Evolutionary conservation across 1,139 yeast species (phyloP), one percentile per base, ranked within the genome.

Genomic region (Citeromyces siamensis): DNA sequence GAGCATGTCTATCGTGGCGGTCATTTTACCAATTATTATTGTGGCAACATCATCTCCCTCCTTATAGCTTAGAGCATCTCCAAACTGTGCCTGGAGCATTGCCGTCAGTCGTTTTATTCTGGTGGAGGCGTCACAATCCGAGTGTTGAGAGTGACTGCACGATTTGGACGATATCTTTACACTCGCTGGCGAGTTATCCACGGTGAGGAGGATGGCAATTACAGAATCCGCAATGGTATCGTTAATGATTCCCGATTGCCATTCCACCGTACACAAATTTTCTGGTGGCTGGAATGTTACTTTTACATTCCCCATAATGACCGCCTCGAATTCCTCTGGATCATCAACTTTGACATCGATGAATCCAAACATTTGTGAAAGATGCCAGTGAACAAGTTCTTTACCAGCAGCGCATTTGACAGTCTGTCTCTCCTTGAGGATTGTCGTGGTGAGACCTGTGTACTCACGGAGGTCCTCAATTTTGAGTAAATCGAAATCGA

Each of bases 201-300:
- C 93, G 33, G 95, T 83, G 54, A 90, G 69, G 27, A 90, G 60
- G 33, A 90, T 85, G 1, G 96, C 95, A 42, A 93, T 71, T 2
- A 86, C 84, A 33, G 96, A 80, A 52, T 90, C 99, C 0, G 98
- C 98, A 46, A 90, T 73, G 0, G 96, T 81, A 49, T 90, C 98
- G 39, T 85, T 88, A 64, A 86, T 74, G 38, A 84, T 66, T 43
- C 88, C 93, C 45, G 94, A 90, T 19, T 77, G 72, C 99, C 99
- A 90, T 54, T 85, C 94, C 17, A 90, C 77, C 0, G 77, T 68
- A 13, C 78, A 72, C 19, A 64, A 53, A 34, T 66, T 64, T 5
- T 57, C 47, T n/a, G 64, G 62, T 19, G 63, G 60, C 20, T 52
- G 48, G 7, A 70, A 48, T 28, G 73, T 79, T n/a, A 81, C 62